Evolutionary conservation across 2,329 filamentous ascomycete species (phyloP).

Genomic region (Sphaerulina musiva): DNA sequence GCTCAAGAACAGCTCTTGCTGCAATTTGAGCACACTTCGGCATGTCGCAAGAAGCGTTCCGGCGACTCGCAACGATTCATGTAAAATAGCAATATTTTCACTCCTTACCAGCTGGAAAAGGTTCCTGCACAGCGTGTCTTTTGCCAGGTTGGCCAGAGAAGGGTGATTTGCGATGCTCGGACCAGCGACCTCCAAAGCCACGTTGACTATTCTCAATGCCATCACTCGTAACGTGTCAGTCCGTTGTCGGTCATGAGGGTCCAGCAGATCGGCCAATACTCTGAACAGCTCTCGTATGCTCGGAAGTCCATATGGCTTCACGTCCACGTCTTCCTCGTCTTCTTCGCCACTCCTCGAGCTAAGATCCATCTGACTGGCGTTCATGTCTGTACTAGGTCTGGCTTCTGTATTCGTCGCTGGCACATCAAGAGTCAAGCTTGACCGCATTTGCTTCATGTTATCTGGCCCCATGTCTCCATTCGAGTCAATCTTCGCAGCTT

Average conservation of each 20-base stretch:
- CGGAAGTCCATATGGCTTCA: constrained; percentile 85
- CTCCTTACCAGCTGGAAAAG: constrained; percentile 94
- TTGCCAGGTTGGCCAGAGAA: constrained; percentile 75
- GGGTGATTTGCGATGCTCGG: constrained; percentile 92
- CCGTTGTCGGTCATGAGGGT: constrained; percentile 86
- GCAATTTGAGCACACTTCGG: constrained; percentile 80
- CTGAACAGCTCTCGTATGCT: constrained; percentile 92
- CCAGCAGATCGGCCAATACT: constrained; percentile 85
- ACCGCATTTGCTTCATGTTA: constrained; percentile 40
- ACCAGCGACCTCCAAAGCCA: constrained; percentile 90
- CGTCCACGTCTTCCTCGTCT: constrained; percentile 46
- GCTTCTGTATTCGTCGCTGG: constrained; percentile 32
- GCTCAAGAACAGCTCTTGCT: constrained; percentile 91
- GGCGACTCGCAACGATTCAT: constrained; percentile 85
- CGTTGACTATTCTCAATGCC: constrained; percentile 93
- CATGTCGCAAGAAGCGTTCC: constrained; percentile 88
- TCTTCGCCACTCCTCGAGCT: constrained; percentile 26
- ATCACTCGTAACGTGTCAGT: constrained; percentile 95
- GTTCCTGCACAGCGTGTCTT: constrained; percentile 87
- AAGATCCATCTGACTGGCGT: constrained; percentile 41
- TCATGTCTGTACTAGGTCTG: constrained; percentile 33
- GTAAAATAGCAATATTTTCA: constrained; percentile 90
- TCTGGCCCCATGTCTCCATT: constrained; percentile 42
- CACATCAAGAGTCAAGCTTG: constrained; percentile 54
- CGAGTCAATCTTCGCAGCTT: constrained; percentile 65